These are phyloP conservation scores for Castanospermum australe DNA, from an alignment of 306 rosid species.

Conservation along the genomic window DNA sequence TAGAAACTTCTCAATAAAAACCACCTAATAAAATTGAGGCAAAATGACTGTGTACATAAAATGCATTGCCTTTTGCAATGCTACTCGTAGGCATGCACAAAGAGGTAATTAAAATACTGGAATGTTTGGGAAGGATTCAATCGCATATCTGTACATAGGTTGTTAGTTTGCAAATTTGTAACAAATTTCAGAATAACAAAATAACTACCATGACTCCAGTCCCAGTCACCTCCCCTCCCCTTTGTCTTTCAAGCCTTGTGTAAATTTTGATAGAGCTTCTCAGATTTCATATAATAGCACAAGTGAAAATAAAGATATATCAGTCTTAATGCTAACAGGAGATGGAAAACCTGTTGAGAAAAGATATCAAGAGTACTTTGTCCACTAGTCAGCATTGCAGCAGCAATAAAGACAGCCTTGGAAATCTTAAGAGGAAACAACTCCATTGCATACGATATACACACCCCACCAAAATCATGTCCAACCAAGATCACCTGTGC, in stretches of 20 bases:
- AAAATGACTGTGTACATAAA: background rate
- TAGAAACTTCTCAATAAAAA: background rate
- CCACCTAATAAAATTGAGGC: background rate
- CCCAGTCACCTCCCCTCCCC: background rate
- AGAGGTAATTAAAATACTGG: background rate
- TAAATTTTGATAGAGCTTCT: background rate
- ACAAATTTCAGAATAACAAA: conserved; percentile 5
- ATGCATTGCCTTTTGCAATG: background rate
- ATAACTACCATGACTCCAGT: background rate
- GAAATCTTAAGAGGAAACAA: conserved; percentile 72
- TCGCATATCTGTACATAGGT: background rate
- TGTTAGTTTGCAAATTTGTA: background rate
- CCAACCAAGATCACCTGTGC: conserved; percentile 92
- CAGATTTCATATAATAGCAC: background rate
- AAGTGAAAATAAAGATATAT: conserved; percentile 12
- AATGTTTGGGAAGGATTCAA: background rate
- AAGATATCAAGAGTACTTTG: conserved; percentile 85
- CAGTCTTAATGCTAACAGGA: conserved; percentile 12
- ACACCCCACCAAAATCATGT: conserved; percentile 96
- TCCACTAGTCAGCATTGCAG: conserved; percentile 81
- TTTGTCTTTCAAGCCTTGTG: background rate
- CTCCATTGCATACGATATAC: conserved; percentile 91
- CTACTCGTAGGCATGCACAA: background rate
- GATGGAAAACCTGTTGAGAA: conserved; percentile 75
- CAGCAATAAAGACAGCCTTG: conserved; percentile 87